phyloP scores from a whole-genome alignment of 164 flowering plant species.

The Hamamelis virginiana region DNA sequence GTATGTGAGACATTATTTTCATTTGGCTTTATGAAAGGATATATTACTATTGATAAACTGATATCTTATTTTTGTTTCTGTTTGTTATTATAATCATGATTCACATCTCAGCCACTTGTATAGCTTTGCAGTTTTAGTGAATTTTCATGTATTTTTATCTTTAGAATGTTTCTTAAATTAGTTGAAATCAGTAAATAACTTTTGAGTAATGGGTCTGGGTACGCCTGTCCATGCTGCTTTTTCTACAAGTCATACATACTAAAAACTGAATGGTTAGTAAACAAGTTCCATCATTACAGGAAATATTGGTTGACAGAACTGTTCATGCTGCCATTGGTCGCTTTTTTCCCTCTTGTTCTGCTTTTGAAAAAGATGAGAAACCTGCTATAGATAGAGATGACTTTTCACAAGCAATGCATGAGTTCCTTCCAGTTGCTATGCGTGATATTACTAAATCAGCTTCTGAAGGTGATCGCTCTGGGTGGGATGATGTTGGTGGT shows the following conservation, averaged over 20 bases:
- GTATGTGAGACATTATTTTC: no score
- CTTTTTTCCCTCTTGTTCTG: slow-evolving; percentile 38
- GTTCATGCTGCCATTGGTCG: slow-evolving; percentile 85
- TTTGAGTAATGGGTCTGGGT: not conserved
- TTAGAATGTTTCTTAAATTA: not conserved
- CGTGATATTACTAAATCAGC: slow-evolving; percentile 82
- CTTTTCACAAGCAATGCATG: slow-evolving; percentile 76
- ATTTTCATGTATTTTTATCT: not conserved
- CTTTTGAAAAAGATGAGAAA: slow-evolving; percentile 23
- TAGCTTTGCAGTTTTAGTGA: not conserved
- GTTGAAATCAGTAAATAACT: not conserved
- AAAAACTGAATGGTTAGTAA: not conserved
- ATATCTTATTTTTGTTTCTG: not conserved
- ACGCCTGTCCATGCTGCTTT: not conserved
- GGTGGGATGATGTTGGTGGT: slow-evolving; percentile 99
- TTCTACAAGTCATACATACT: not conserved
- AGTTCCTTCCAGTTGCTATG: slow-evolving; percentile 90
- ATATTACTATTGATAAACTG: not conserved
- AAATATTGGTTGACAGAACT: slow-evolving; percentile 88
- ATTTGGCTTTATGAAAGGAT: not conserved
- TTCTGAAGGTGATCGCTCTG: slow-evolving; percentile 73
- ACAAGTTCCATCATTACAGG: slow-evolving; percentile 41
- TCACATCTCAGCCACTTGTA: not conserved
- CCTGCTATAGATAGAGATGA: slow-evolving; percentile 61
- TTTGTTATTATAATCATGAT: not conserved